These are phyloP conservation scores for Kwoniella sp. DNA, from an alignment of 768 basidiomycete species.

Conservation along the genomic window DNA sequence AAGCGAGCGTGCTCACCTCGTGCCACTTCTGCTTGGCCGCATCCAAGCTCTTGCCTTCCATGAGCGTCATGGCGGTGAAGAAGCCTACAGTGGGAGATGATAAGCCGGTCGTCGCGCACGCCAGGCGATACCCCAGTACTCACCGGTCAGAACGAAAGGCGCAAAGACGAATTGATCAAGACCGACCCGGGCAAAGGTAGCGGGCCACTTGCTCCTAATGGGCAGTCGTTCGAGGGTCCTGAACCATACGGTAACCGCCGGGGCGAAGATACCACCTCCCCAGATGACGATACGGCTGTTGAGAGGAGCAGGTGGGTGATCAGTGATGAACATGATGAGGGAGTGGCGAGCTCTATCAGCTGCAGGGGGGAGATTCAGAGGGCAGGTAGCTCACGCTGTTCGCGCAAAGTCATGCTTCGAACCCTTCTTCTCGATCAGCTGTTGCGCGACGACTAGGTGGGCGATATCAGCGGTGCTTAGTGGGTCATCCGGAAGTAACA, in stretches of 20 bases:
- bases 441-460: slow-evolving; percentile 67
- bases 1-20: slow-evolving; percentile 29
- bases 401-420: slow-evolving; percentile 60
- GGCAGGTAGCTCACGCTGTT: slow-evolving; percentile 36
- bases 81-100: slow-evolving; percentile 49
- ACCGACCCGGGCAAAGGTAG: slow-evolving; percentile 56
- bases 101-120: slow-evolving; percentile 5
- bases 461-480: background rate
- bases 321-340: background rate
- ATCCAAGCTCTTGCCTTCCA: slow-evolving; percentile 66
- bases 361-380: background rate
- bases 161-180: slow-evolving; percentile 76
- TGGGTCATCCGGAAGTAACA: slow-evolving; percentile 54
- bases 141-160: slow-evolving; percentile 58
- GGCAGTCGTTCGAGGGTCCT: slow-evolving; percentile 65
- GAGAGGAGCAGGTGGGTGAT: background rate
- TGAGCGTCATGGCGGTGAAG: slow-evolving; percentile 70
- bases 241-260: slow-evolving; percentile 78
- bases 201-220: slow-evolving; percentile 52
- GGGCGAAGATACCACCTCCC: slow-evolving; percentile 76
- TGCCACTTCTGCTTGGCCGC: slow-evolving; percentile 57
- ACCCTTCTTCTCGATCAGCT: slow-evolving; percentile 69
- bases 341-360: background rate
- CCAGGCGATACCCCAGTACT: slow-evolving; percentile 11
- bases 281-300: slow-evolving; percentile 53